Conservation (phyloP, 2,329 filamentous ascomycete genomes). For the Didymosphaeria variabile region DNA sequence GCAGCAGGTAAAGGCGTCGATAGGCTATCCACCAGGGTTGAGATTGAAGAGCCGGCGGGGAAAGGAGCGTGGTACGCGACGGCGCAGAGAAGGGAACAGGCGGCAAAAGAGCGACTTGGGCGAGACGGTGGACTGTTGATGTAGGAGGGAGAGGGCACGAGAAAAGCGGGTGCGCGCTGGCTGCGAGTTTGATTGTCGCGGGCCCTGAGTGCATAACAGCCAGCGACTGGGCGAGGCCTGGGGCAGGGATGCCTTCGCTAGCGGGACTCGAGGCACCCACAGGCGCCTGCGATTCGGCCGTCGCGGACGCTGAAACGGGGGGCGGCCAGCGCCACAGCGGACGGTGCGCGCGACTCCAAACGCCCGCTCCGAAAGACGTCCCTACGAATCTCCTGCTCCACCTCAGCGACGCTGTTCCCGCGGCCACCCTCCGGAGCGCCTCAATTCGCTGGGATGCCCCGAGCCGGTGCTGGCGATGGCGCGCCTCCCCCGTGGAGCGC, state of each 20-base stretch:
- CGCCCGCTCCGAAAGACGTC: constrained; percentile 18
- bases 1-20: constrained; percentile 32
- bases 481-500: constrained; percentile 1
- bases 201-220: constrained; percentile 10
- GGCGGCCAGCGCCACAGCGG: constrained; percentile 13
- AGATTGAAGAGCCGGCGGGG: constrained; percentile 39
- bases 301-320: constrained; percentile 19
- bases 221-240: constrained; percentile 8
- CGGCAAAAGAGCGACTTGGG: constrained; percentile 42
- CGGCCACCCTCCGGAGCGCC: background rate
- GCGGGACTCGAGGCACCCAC: constrained; percentile 8
- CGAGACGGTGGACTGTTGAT: constrained; percentile 32
- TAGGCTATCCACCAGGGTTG: constrained; percentile 43
- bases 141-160: constrained; percentile 15
- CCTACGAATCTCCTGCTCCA: constrained; percentile 14
- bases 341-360: constrained; percentile 13
- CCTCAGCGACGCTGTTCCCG: background rate
- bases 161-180: constrained; percentile 11
- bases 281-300: constrained; percentile 9
- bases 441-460: too few species aligned
- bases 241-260: background rate
- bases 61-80: constrained; percentile 30
- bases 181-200: constrained; percentile 17
- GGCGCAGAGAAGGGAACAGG: constrained; percentile 33
- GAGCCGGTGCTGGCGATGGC: too few species aligned